phyloP scores from a whole-genome alignment of 75 land plant species.

The Pinus tabuliformis region DNA sequence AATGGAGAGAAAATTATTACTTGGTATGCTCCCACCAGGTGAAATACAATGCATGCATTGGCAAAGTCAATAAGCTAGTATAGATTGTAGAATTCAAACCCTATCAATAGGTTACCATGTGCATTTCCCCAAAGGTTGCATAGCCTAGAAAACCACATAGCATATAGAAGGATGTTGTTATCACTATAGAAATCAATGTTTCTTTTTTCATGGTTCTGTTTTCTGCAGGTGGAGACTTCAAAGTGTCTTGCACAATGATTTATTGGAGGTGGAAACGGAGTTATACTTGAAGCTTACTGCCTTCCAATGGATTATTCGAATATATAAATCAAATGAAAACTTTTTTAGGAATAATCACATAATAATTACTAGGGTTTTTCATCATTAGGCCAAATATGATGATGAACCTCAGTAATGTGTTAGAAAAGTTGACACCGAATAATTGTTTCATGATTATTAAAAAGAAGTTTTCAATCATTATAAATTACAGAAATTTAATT shows the following conservation, averaged over 20 bases:
- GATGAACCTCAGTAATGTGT: too few relatives aligned
- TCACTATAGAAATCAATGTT: slow-evolving; percentile 26
- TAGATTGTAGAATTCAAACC: slow-evolving; percentile 66
- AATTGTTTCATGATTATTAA: too few relatives aligned
- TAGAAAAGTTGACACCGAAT: too few relatives aligned
- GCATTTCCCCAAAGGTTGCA: slow-evolving; percentile 75
- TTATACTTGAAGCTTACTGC: background rate
- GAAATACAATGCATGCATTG: slow-evolving; percentile 69
- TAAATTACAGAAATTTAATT: too few relatives aligned
- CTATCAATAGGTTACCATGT: slow-evolving; percentile 73
- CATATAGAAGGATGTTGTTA: slow-evolving; percentile 65
- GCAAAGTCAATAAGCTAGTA: slow-evolving; percentile 78
- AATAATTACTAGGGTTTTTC: too few relatives aligned
- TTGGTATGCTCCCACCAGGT: slow-evolving; percentile 80
- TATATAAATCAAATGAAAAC: background rate
- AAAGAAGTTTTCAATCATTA: too few relatives aligned
- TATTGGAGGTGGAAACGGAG: background rate
- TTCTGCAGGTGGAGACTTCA: slow-evolving; percentile 70
- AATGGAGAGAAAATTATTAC: slow-evolving; percentile 17
- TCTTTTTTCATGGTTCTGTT: slow-evolving; percentile 73
- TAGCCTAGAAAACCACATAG: slow-evolving; percentile 72
- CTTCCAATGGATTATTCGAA: too few relatives aligned
- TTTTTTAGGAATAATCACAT: too few relatives aligned
- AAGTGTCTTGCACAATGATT: slow-evolving; percentile 46
- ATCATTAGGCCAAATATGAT: too few relatives aligned